phyloP scores from a whole-genome alignment of 192 early-diverging fungal genomes.

The Entomortierella parvispora region DNA sequence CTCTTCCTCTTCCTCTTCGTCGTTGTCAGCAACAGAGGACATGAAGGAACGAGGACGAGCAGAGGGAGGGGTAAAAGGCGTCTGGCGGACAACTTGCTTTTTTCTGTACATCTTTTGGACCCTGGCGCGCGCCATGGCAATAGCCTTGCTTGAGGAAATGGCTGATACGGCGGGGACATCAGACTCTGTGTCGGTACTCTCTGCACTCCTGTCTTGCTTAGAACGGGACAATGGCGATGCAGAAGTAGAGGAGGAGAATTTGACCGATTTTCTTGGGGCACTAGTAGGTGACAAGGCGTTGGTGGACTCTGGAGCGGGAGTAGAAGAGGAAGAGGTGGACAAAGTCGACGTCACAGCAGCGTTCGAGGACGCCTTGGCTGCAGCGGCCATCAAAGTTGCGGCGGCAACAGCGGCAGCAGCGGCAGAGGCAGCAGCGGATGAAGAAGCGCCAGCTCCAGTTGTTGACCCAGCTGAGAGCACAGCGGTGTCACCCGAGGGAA shows the following conservation, averaged over 20 bases:
- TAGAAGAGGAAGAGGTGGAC: constrained; percentile 10
- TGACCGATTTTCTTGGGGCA: not conserved
- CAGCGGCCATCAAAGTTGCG: constrained; percentile 31
- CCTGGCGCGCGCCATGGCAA: constrained; percentile 42
- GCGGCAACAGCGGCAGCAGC: constrained; percentile 23
- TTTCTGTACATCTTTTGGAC: constrained; percentile 27
- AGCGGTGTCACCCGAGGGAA: constrained; percentile 46
- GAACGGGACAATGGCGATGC: not conserved
- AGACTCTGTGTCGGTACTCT: constrained; percentile 40
- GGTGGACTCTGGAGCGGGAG: constrained; percentile 4
- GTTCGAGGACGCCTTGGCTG: constrained; percentile 28
- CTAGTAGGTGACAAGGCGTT: not conserved
- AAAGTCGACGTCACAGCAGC: not conserved
- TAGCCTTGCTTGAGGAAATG: constrained; percentile 10
- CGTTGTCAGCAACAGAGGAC: not conserved
- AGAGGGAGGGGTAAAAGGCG: not conserved
- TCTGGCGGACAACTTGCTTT: not conserved
- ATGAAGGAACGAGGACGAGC: constrained; percentile 1
- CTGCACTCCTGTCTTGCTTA: constrained; percentile 1
- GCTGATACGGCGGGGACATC: constrained; percentile 9
- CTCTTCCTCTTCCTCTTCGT: constrained; percentile 28
- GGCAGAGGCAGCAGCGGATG: not conserved
- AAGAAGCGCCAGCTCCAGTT: no score
- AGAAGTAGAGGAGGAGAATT: no score
- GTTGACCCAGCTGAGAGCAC: constrained; percentile 25